These are phyloP conservation scores for Mucor plumbeus DNA, from an alignment of 371 early-diverging fungal genomes.

Conservation along the genomic window DNA sequence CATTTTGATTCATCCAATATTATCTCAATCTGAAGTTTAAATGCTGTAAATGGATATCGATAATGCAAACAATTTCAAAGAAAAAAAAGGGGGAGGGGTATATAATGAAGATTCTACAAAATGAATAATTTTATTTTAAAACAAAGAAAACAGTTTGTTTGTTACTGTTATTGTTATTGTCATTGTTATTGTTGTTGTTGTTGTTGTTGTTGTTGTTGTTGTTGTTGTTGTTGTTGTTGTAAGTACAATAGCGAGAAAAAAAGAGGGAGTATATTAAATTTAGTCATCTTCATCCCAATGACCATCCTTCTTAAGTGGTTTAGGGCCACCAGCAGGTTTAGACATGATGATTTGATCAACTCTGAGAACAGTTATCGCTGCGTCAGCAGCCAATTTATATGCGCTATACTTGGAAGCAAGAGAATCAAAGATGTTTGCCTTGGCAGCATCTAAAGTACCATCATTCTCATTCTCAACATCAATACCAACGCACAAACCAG, in stretches of 20 bases:
- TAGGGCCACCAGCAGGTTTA: constrained; percentile 97
- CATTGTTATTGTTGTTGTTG: too few relatives aligned
- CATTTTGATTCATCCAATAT: too few relatives aligned
- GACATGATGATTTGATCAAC: constrained; percentile 99
- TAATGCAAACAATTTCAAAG: too few relatives aligned
- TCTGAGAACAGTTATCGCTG: constrained; percentile 93
- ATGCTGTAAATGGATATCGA: too few relatives aligned
- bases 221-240: not conserved
- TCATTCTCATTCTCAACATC: constrained; percentile 84
- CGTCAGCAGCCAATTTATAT: constrained; percentile 88
- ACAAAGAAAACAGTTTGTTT: not conserved
- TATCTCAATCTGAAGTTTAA: too few relatives aligned
- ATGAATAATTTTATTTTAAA: constrained; percentile 18
- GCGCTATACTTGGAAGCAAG: constrained; percentile 86
- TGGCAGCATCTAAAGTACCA: constrained; percentile 80
- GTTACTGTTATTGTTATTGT: too few relatives aligned
- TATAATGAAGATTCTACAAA: constrained; percentile 14
- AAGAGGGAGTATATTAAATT: not conserved
- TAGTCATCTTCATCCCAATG: constrained; percentile 90
- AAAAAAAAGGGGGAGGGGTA: too few relatives aligned
- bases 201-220: not conserved
- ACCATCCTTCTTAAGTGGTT: constrained; percentile 85
- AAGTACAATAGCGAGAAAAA: not conserved
- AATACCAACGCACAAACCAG: constrained; percentile 64
- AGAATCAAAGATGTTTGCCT: constrained; percentile 81